Conservation (phyloP, 169 alveolate species). For the Theileria sp. region DNA sequence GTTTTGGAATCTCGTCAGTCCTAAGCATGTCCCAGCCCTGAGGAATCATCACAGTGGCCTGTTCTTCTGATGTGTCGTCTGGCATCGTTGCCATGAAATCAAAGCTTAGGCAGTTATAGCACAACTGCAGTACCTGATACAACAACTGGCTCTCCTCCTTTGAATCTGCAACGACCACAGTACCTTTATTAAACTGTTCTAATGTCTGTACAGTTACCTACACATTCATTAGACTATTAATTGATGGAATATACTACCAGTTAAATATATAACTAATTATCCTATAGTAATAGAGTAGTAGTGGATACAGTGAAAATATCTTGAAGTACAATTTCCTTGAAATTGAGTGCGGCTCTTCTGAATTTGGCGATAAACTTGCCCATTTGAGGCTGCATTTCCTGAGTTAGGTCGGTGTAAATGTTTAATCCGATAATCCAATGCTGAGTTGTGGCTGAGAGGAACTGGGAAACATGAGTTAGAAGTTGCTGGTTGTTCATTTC, state of each 20-base stretch:
- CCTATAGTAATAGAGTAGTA: background rate
- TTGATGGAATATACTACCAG: background rate
- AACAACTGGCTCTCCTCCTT: conserved; percentile 79
- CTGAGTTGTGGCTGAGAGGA: conserved; percentile 84
- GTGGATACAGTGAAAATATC: conserved; percentile 82
- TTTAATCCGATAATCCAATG: conserved; percentile 92
- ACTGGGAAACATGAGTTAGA: conserved; percentile 74
- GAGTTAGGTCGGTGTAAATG: conserved; percentile 86
- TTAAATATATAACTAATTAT: background rate
- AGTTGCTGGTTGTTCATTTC: conserved; percentile 78
- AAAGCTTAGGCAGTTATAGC: conserved; percentile 85
- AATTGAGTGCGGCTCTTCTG: conserved; percentile 89
- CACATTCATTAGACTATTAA: background rate
- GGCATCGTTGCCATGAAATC: conserved; percentile 93
- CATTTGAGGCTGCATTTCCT: conserved; percentile 82
- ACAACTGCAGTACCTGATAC: conserved; percentile 86
- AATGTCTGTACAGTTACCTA: conserved; percentile 65
- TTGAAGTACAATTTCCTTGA: conserved; percentile 88
- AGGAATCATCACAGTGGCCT: conserved; percentile 90
- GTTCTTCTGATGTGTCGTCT: conserved; percentile 92
- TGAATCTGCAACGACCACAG: conserved; percentile 67
- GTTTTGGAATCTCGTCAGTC: conserved; percentile 82
- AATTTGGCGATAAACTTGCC: conserved; percentile 83
- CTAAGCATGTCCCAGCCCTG: conserved; percentile 87
- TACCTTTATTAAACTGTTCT: conserved; percentile 73